Conservation (phyloP, 768 basidiomycete genomes). For the Mycena vulgaris region DNA sequence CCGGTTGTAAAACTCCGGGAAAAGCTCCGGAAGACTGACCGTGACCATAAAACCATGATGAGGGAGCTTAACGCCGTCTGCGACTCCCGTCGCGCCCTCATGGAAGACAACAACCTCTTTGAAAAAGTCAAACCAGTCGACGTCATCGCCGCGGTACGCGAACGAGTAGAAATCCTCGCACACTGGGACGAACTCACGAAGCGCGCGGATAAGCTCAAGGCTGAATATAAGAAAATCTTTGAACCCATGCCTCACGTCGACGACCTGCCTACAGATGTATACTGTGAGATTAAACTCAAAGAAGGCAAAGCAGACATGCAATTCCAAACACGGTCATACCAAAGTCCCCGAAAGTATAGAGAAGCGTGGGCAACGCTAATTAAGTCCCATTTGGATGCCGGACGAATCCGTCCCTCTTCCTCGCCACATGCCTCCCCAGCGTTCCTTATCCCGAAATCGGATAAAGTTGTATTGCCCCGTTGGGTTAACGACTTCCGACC, state of each 20-base stretch:
- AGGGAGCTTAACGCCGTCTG: conserved; percentile 12
- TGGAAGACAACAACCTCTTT: neutral
- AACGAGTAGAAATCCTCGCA: neutral
- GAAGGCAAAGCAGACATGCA: conserved; percentile 36
- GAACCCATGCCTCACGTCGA: conserved; percentile 45
- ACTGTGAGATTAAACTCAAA: no score
- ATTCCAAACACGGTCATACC: conserved; percentile 45
- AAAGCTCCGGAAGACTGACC: conserved; percentile 33
- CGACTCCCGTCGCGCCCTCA: neutral
- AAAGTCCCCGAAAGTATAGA: conserved; percentile 50
- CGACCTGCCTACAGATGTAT: no score
- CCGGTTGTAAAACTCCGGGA: neutral
- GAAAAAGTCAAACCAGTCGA: conserved; percentile 9
- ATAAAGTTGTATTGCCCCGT: conserved; percentile 44
- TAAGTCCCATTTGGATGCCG: conserved; percentile 50
- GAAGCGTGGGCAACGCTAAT: conserved; percentile 52
- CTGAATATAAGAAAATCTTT: conserved; percentile 40
- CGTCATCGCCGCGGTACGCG: conserved; percentile 6
- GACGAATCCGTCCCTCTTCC: conserved; percentile 49
- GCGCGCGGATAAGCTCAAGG: neutral
- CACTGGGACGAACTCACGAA: neutral
- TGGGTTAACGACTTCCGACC: conserved; percentile 56
- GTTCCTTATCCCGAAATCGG: conserved; percentile 56
- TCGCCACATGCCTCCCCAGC: conserved; percentile 54
- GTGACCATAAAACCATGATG: conserved; percentile 6